Percentiles rank a stretch among this genome's conserved stretches.
These are phyloP conservation scores for Didymella sp. DNA, from an alignment of 2,329 filamentous ascomycete species.

Conservation along the genomic window DNA sequence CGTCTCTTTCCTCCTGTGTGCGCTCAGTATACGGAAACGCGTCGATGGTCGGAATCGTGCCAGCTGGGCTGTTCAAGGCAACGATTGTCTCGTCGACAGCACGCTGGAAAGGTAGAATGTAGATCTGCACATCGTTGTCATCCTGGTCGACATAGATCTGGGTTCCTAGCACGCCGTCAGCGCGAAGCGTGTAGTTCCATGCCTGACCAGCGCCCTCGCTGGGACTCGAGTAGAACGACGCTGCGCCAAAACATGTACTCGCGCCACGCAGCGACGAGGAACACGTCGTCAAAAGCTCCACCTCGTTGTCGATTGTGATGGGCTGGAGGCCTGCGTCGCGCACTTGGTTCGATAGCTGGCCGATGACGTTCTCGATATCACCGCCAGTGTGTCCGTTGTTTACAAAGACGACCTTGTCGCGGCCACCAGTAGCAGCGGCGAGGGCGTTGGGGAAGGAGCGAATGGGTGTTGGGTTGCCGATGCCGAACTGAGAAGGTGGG, in stretches of 20 bases:
- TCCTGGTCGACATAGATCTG: constrained; percentile 69
- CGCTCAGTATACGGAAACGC: constrained; percentile 80
- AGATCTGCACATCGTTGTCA: constrained; percentile 78
- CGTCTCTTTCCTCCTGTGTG: constrained; percentile 70
- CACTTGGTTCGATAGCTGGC: constrained; percentile 65
- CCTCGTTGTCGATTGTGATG: constrained; percentile 61
- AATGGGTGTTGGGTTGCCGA: constrained; percentile 68
- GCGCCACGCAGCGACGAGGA: constrained; percentile 65
- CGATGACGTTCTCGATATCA: constrained; percentile 75
- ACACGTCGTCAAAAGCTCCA: constrained; percentile 69
- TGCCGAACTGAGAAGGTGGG: constrained; percentile 76
- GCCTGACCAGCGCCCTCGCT: constrained; percentile 68
- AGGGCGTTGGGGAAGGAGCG: constrained; percentile 71
- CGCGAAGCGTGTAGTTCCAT: constrained; percentile 88
- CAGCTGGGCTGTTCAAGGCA: constrained; percentile 55
- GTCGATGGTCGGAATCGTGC: constrained; percentile 51
- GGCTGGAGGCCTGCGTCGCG: constrained; percentile 63
- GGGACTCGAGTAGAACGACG: constrained; percentile 78
- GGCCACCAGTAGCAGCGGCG: constrained; percentile 61
- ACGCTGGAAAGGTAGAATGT: constrained; percentile 78
- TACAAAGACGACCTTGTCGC: constrained; percentile 77
- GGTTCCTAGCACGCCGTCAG: constrained; percentile 72
- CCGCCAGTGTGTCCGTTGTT: constrained; percentile 74
- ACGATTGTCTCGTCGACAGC: constrained; percentile 79
- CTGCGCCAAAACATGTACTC: constrained; percentile 74